Percentiles rank a stretch among this genome's conserved stretches.
phyloP scores from a whole-genome alignment of 257 asterid species.

The Penstemon eatonii region DNA sequence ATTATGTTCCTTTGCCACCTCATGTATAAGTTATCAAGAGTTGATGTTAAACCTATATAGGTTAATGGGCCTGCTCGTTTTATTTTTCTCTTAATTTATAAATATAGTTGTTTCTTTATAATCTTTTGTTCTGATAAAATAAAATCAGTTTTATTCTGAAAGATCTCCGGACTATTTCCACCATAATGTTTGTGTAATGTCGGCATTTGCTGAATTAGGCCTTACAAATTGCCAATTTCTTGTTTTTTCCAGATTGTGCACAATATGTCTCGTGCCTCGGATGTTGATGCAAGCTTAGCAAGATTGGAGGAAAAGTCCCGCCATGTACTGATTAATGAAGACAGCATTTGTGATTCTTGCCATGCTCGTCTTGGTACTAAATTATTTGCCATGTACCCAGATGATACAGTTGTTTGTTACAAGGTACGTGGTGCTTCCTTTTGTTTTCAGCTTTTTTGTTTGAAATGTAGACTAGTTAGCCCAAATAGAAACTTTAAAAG shows the following conservation, averaged over 20 bases:
- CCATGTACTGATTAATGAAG: conserved; percentile 77
- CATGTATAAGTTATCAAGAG: not conserved
- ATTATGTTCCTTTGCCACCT: conserved; percentile 11
- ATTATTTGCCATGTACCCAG: conserved; percentile 98
- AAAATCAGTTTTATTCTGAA: not conserved
- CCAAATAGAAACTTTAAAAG: not conserved
- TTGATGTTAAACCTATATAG: not conserved
- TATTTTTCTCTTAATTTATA: conserved; percentile 3
- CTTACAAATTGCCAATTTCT: not conserved
- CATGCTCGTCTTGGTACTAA: conserved; percentile 95
- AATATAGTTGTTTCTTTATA: conserved; percentile 1
- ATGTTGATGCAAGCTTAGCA: conserved; percentile 79
- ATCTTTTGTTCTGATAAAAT: conserved; percentile 1
- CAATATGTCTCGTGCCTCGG: conserved; percentile 73
- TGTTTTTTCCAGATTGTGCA: conserved; percentile 61
- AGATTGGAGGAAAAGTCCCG: conserved; percentile 93
- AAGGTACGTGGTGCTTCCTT: conserved; percentile 53
- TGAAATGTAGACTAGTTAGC: not conserved
- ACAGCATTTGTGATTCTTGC: conserved; percentile 88
- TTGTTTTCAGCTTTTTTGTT: not conserved
- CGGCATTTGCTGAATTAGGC: not conserved
- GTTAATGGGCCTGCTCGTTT: not conserved
- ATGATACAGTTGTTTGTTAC: conserved; percentile 88
- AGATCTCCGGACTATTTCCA: not conserved
- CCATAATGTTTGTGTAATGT: not conserved